Percentiles rank a stretch among this genome's conserved stretches.
phyloP scores from a whole-genome alignment of 208 protist species.

The Crithidia fasciculata region DNA sequence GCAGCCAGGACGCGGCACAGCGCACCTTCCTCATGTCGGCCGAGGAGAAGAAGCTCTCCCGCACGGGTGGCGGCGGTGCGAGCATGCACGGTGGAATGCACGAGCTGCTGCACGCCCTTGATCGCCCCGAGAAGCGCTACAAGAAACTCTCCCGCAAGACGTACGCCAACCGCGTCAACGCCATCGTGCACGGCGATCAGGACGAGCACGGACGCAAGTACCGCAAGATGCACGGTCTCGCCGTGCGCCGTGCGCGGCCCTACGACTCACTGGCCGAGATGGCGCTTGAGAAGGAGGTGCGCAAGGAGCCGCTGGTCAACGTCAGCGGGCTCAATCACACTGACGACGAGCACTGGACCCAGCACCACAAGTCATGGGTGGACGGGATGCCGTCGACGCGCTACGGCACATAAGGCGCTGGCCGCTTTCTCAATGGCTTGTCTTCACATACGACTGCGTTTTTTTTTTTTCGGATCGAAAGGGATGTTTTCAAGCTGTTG shows the following conservation, averaged over 20 bases:
- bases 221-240: conserved; percentile 51
- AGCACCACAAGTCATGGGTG: conserved; percentile 49
- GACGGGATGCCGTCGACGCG: conserved; percentile 66
- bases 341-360: conserved; percentile 69
- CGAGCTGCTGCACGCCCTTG: conserved; percentile 55
- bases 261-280: conserved; percentile 79
- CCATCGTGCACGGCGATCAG: conserved; percentile 86
- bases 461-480: too few relatives aligned
- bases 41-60: conserved; percentile 54
- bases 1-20: conserved; percentile 60
- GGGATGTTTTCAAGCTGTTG: too few relatives aligned
- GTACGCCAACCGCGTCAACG: conserved; percentile 89
- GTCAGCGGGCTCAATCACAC: conserved; percentile 47
- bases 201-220: conserved; percentile 86
- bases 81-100: conserved; percentile 46
- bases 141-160: conserved; percentile 81
- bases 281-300: conserved; percentile 78
- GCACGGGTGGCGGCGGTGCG: not conserved
- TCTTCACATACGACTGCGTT: too few relatives aligned
- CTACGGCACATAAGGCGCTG: conserved; percentile 24
- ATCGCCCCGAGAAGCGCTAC: conserved; percentile 62
- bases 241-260: conserved; percentile 54
- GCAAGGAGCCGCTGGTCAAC: conserved; percentile 67
- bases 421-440: not conserved
- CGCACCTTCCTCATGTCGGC: conserved; percentile 66